Base-by-base conservation (phyloP, 176 grass and related monocot genomes). In the Cenchrus fungigraminus region DNA sequence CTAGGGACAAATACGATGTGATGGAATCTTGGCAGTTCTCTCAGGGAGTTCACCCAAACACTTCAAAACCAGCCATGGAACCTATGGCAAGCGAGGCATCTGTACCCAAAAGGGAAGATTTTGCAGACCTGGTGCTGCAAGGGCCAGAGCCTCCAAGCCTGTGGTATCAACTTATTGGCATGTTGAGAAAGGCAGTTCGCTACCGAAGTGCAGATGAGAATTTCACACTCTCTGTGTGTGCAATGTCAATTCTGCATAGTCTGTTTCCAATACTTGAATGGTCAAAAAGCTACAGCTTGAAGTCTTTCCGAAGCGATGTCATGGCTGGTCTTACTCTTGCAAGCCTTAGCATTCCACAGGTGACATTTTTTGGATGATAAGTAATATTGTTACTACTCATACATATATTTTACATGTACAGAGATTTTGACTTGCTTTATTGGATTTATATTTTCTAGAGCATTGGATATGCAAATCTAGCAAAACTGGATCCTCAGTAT, bases 61-160 rank as follows among this genome's bases (percentile, higher is more conserved):
- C 73, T 85, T 85, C 51, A 68, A 62, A 68, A 20, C 73, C 50
- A 79, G 22, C 59, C 76, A 88, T 81, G 70, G 76, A 88, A 17
- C 43, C 51, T 54, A 71, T 88, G 85, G 68, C 52, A 80, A 67
- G 66, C 55, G 54, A 85, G 20, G 25, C 59, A 20, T 54, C 10
- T 59, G 43, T 75, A n/a, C 54, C 65, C 50, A 20, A 17, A 22
- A 66, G 64, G 65, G 58, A 74, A 54, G 86, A 57, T 58, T 77
- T 78, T 92, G 77, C 71, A 85, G 73, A 65, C 42, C 25, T 92
- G 25, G 79, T 92, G 15, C 50, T 95, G 37, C 81, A 88, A 64
- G 19, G 64, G 12, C 79, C 88, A 45, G 74, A 90, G 14, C 85
- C 88, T 10, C 93, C 88, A 52, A 78, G 85, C 28, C 56, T 79